These are phyloP conservation scores for Lavandula angustifolia DNA, from an alignment of 257 asterid genomes.

Conservation along the genomic window DNA sequence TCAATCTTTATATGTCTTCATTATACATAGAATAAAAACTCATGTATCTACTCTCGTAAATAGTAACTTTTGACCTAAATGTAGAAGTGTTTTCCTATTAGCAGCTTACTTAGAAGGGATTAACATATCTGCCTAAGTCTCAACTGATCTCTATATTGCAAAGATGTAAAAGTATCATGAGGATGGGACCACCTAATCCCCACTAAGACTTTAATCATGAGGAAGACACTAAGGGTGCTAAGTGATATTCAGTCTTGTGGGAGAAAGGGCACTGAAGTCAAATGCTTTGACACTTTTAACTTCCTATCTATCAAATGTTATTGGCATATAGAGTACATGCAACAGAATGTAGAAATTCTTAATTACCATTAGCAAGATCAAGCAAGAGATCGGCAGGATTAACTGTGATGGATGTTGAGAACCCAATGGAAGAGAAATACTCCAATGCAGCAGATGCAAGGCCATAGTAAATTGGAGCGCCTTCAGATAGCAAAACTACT, in stretches of 20 bases:
- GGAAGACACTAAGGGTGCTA: slow-evolving; percentile 28
- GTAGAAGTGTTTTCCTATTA: slow-evolving; percentile 10
- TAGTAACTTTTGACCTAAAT: background rate
- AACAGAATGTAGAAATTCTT: slow-evolving; percentile 4
- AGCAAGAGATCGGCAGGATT: slow-evolving; percentile 96
- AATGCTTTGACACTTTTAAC: slow-evolving; percentile 10
- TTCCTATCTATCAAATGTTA: slow-evolving; percentile 9
- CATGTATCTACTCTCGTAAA: background rate
- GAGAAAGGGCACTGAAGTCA: slow-evolving; percentile 23
- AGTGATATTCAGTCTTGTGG: slow-evolving; percentile 36
- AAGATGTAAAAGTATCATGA: slow-evolving; percentile 24
- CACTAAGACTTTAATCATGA: slow-evolving; percentile 31
- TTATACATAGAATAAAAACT: background rate
- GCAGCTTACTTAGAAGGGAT: slow-evolving; percentile 20
- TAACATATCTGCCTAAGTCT: background rate
- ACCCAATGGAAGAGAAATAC: slow-evolving; percentile 85
- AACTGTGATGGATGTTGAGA: slow-evolving; percentile 60
- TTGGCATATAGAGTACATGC: slow-evolving; percentile 9
- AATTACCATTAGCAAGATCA: slow-evolving; percentile 92
- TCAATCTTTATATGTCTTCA: background rate
- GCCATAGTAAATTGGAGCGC: slow-evolving; percentile 88
- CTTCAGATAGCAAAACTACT: slow-evolving; percentile 83
- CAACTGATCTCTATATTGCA: slow-evolving; percentile 21
- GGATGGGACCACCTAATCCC: slow-evolving; percentile 38
- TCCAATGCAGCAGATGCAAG: slow-evolving; percentile 76